Conservation (phyloP, 78 protist species). For the Chrysochromulina tobinii region DNA sequence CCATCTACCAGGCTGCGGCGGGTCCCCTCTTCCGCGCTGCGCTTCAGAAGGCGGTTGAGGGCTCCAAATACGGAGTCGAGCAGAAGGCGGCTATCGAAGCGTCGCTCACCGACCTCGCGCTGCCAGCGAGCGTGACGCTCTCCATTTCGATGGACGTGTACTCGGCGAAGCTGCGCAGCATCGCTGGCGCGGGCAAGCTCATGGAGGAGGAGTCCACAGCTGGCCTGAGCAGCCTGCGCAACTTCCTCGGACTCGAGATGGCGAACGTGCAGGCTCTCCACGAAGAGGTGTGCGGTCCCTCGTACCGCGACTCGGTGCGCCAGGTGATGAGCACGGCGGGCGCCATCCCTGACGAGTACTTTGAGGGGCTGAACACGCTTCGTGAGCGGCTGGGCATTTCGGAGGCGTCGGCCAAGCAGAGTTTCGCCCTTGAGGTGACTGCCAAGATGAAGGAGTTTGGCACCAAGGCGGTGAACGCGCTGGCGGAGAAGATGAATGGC, state of each 20-base stretch:
- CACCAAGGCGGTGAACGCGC: neutral
- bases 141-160: neutral
- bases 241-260: neutral
- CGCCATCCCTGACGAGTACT: constrained; percentile 6
- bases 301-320: neutral
- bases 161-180: neutral
- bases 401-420: neutral
- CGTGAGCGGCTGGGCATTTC: neutral
- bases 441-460: neutral
- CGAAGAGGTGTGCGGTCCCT: neutral
- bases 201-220: neutral
- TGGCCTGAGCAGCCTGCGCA: neutral
- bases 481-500: neutral
- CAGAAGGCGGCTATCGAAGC: neutral
- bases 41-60: neutral
- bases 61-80: neutral
- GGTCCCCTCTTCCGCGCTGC: neutral
- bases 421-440: neutral
- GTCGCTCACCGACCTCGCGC: neutral
- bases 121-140: neutral
- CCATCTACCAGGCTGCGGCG: neutral
- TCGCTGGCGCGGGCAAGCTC: neutral
- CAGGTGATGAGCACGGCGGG: neutral
- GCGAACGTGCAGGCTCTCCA: neutral
- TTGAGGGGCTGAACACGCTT: neutral